Evolutionary conservation across 192 early-diverging fungal genomes (phyloP).

Genomic region (Coemansia sp.): DNA sequence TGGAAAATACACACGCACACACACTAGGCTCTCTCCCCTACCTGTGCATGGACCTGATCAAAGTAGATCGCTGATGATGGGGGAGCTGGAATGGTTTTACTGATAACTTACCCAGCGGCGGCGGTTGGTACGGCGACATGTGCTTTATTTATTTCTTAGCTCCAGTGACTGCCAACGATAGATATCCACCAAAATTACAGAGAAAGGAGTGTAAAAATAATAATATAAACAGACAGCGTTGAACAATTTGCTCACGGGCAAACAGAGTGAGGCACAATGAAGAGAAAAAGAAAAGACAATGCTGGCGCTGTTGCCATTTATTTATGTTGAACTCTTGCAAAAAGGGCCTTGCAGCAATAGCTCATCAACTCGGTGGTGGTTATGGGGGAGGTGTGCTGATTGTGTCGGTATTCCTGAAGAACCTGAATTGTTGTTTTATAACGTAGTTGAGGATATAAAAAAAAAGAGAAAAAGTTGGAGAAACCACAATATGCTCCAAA

Average conservation of each 20-base stretch:
- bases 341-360: background rate
- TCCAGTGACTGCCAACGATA: background rate
- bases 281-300: background rate
- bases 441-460: background rate
- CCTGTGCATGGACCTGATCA: no score
- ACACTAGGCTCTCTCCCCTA: no score
- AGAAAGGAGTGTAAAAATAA: no score
- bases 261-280: background rate
- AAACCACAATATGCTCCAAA: background rate
- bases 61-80: no score
- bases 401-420: background rate
- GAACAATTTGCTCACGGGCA: no score
- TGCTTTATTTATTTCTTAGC: background rate
- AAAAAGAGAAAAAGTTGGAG: background rate
- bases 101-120: constrained; percentile 26
- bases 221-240: no score
- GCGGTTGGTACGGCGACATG: constrained; percentile 45
- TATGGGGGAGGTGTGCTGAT: background rate
- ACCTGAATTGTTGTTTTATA: no score
- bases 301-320: no score
- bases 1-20: no score
- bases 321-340: background rate
- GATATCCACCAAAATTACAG: background rate
- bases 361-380: background rate
- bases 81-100: background rate